Conservation (phyloP, 176 grass and related monocot species). For the Ensete glaucum region DNA sequence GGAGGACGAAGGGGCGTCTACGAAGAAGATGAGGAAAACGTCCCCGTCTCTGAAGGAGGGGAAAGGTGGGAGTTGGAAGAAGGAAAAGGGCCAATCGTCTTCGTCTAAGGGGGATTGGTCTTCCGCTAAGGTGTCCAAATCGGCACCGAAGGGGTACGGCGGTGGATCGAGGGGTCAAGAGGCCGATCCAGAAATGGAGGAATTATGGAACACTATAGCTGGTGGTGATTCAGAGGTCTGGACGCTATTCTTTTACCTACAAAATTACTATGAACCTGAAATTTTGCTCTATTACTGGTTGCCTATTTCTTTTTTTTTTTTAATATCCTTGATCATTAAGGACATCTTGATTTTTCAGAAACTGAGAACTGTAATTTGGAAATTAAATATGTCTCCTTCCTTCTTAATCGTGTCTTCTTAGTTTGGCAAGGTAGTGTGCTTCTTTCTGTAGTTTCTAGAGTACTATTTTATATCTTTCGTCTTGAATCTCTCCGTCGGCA, state of each 20-base stretch:
- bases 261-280: not conserved
- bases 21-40: constrained; percentile 37
- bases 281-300: not conserved
- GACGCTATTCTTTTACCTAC: not conserved
- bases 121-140: constrained; percentile 24
- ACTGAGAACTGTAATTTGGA: too few relatives aligned
- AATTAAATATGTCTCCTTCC: too few relatives aligned
- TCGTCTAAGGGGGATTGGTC: constrained; percentile 27
- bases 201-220: constrained; percentile 84
- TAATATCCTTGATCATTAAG: not conserved
- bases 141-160: constrained; percentile 11
- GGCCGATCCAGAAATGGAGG: constrained; percentile 45
- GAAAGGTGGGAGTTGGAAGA: constrained; percentile 17
- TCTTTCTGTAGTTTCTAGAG: too few relatives aligned
- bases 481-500: too few relatives aligned
- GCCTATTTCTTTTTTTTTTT: not conserved
- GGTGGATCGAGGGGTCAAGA: constrained; percentile 23
- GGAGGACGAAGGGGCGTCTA: constrained; percentile 20
- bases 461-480: too few relatives aligned
- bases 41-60: constrained; percentile 23
- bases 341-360: not conserved
- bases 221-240: constrained; percentile 70
- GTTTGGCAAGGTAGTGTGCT: too few relatives aligned
- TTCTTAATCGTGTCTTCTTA: too few relatives aligned
- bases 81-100: constrained; percentile 21